Percentiles rank a stretch among this genome's conserved stretches.
phyloP scores from a whole-genome alignment of 2,329 filamentous ascomycete species.

The Arthrobotrys iridis region DNA sequence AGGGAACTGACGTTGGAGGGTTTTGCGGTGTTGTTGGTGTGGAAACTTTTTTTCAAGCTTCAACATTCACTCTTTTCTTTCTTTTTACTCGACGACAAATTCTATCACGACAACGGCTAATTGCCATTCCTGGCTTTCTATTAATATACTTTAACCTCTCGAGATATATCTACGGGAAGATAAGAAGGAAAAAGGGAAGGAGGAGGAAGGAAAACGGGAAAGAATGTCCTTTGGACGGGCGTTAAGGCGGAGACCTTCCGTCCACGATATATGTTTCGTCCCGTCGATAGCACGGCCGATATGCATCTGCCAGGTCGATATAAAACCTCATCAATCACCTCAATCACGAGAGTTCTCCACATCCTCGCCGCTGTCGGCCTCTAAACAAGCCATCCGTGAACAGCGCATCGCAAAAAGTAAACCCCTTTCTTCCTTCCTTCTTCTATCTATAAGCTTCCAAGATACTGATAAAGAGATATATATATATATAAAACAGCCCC shows the following conservation, averaged over 20 bases:
- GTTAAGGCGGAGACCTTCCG: conserved; percentile 22
- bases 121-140: background rate
- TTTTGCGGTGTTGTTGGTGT: background rate
- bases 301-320: background rate
- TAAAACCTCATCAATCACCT: background rate
- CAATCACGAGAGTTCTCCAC: conserved; percentile 29
- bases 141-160: no score
- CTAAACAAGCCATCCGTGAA: conserved; percentile 46
- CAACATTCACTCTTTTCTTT: no score
- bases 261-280: conserved; percentile 33
- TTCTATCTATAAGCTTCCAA: background rate
- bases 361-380: conserved; percentile 23
- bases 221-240: conserved; percentile 43
- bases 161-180: no score
- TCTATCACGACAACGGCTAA: no score
- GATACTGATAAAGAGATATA: conserved; percentile 12
- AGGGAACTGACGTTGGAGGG: background rate
- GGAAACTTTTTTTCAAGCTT: background rate
- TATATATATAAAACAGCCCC: conserved; percentile 45
- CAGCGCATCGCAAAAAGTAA: conserved; percentile 16
- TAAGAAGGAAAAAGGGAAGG: background rate
- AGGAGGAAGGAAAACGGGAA: background rate
- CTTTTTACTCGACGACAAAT: no score
- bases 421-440: background rate
- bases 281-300: background rate